phyloP scores from a whole-genome alignment of 805 yeast genomes.

The Hanseniaspora occidentalis region DNA sequence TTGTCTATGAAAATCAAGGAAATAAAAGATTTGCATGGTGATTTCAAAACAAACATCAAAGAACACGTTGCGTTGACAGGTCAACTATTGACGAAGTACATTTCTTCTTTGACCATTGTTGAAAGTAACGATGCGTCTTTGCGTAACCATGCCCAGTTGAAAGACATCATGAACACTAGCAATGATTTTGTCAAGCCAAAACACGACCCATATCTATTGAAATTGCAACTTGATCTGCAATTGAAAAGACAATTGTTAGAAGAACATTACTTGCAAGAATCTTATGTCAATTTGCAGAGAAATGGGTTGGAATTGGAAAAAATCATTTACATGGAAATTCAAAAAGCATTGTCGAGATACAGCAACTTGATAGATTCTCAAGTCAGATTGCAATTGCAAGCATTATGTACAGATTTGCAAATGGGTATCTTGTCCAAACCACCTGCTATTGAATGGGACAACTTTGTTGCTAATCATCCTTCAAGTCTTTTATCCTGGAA shows the following conservation, averaged over 20 bases:
- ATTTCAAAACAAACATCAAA: slow-evolving; percentile 48
- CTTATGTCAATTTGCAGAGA: slow-evolving; percentile 49
- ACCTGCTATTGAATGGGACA: slow-evolving; percentile 59
- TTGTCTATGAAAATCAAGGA: slow-evolving; percentile 67
- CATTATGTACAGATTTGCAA: slow-evolving; percentile 31
- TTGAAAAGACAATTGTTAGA: slow-evolving; percentile 49
- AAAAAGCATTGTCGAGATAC: slow-evolving; percentile 40
- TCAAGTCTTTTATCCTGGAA: slow-evolving; percentile 29
- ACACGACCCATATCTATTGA: slow-evolving; percentile 52
- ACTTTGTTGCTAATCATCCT: slow-evolving; percentile 37
- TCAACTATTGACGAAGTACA: slow-evolving; percentile 35
- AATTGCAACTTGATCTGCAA: slow-evolving; percentile 51
- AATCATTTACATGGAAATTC: slow-evolving; percentile 50
- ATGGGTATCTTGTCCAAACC: slow-evolving; percentile 41
- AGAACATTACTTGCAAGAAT: slow-evolving; percentile 55
- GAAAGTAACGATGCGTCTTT: slow-evolving; percentile 24
- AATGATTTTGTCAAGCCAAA: slow-evolving; percentile 22
- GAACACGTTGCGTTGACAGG: slow-evolving; percentile 56
- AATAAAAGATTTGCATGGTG: slow-evolving; percentile 53
- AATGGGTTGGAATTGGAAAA: slow-evolving; percentile 55
- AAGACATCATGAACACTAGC: slow-evolving; percentile 7
- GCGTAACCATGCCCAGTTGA: slow-evolving; percentile 15
- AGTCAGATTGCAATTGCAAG: slow-evolving; percentile 40
- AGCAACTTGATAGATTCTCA: slow-evolving; percentile 40
- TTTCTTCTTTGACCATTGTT: slow-evolving; percentile 31